These are phyloP conservation scores for Calonectria pteridis DNA, from an alignment of 2,329 filamentous ascomycete species.

Conservation along the genomic window DNA sequence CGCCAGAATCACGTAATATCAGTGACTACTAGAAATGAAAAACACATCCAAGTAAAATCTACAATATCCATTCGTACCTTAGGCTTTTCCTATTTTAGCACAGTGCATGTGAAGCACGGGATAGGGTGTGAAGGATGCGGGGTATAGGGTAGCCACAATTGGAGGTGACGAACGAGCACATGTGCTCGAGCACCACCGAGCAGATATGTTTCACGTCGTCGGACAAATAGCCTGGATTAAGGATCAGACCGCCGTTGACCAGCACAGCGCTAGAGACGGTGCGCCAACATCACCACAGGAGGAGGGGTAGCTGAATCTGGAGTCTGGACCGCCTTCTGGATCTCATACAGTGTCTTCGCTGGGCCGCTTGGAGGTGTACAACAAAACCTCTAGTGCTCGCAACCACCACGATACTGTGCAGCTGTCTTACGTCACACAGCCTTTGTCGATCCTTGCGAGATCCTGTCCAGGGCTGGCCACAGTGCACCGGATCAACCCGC, in stretches of 20 bases:
- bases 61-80: background rate
- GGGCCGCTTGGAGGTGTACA: background rate
- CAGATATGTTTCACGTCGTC: background rate
- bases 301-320: background rate
- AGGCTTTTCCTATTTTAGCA: background rate
- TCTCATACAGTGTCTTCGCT: background rate
- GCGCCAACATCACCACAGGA: background rate
- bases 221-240: background rate
- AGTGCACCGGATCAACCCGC: conserved; percentile 33
- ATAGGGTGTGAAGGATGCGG: background rate
- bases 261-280: background rate
- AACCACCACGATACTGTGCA: background rate
- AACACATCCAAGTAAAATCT: background rate
- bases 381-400: background rate
- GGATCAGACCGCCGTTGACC: background rate
- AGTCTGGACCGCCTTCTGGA: background rate
- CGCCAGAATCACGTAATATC: background rate
- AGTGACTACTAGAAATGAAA: background rate
- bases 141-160: background rate
- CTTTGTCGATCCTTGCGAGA: conserved; percentile 17
- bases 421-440: background rate
- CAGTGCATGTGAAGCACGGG: background rate
- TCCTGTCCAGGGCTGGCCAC: conserved; percentile 16
- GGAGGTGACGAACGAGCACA: background rate
- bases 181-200: background rate